Conservation (phyloP, 441 rosid genomes). For the Arabidopsis hybrid region DNA sequence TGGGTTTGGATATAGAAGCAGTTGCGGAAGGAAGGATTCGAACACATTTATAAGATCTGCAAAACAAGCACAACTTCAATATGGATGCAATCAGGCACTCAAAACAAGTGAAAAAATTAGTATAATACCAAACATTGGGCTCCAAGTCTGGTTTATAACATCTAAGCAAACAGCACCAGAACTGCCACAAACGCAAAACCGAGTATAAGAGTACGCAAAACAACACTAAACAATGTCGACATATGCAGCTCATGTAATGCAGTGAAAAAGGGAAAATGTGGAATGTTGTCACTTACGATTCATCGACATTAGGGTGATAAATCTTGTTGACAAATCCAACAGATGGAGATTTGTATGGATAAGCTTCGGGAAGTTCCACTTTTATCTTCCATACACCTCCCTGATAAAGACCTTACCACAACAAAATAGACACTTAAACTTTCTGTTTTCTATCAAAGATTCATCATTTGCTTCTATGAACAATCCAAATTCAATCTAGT, state of each 20-base stretch:
- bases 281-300: conserved; percentile 53
- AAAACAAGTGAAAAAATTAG: background rate
- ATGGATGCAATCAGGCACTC: conserved; percentile 9
- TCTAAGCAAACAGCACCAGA: conserved; percentile 77
- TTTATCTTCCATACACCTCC: conserved; percentile 76
- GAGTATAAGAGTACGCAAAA: background rate
- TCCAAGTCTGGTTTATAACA: conserved; percentile 71
- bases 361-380: conserved; percentile 69
- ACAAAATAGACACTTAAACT: background rate
- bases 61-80: conserved; percentile 17
- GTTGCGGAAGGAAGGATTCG: conserved; percentile 70
- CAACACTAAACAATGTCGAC: background rate
- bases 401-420: conserved; percentile 59
- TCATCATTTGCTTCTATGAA: background rate
- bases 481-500: background rate
- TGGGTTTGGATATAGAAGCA: conserved; percentile 71
- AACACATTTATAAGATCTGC: conserved; percentile 71
- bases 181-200: conserved; percentile 45
- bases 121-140: conserved; percentile 71
- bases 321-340: conserved; percentile 69
- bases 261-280: background rate
- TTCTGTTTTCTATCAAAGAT: background rate
- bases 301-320: conserved; percentile 76
- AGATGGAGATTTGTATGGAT: conserved; percentile 75
- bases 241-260: too few relatives aligned